These are phyloP conservation scores for Themeda triandra DNA, from an alignment of 176 grass and related monocot species.

Conservation along the genomic window DNA sequence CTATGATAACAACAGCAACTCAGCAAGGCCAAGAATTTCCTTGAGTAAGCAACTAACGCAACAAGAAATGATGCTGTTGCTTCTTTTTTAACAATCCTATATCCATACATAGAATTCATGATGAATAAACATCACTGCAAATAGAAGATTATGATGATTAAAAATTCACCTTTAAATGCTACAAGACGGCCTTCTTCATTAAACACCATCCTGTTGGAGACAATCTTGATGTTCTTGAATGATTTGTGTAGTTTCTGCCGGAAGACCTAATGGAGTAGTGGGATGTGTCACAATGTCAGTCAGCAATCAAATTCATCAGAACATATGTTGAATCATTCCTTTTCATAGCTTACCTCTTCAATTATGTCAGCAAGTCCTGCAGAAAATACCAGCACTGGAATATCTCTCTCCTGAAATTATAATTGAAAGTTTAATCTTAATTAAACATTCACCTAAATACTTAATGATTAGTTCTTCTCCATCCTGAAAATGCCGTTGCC, in stretches of 20 bases:
- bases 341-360: conserved; percentile 66
- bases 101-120: neutral
- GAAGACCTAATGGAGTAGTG: conserved; percentile 56
- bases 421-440: neutral
- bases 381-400: conserved; percentile 90
- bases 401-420: conserved; percentile 67
- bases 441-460: conserved; percentile 6
- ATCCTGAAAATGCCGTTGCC: neutral
- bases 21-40: neutral
- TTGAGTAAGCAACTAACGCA: neutral
- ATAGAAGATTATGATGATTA: neutral
- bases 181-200: conserved; percentile 71
- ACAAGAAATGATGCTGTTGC: neutral
- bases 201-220: conserved; percentile 94
- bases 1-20: conserved; percentile 10
- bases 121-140: neutral
- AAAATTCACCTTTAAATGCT: conserved; percentile 82
- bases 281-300: neutral
- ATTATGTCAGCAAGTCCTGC: conserved; percentile 96
- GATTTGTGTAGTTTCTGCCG: conserved; percentile 76
- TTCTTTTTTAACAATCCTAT: neutral
- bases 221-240: conserved; percentile 91
- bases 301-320: neutral
- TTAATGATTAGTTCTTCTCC: neutral
- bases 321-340: neutral